Percentiles rank a stretch among this genome's conserved stretches.
These are phyloP conservation scores for Puya raimondii DNA, from an alignment of 176 grass and related monocot species.

Conservation along the genomic window DNA sequence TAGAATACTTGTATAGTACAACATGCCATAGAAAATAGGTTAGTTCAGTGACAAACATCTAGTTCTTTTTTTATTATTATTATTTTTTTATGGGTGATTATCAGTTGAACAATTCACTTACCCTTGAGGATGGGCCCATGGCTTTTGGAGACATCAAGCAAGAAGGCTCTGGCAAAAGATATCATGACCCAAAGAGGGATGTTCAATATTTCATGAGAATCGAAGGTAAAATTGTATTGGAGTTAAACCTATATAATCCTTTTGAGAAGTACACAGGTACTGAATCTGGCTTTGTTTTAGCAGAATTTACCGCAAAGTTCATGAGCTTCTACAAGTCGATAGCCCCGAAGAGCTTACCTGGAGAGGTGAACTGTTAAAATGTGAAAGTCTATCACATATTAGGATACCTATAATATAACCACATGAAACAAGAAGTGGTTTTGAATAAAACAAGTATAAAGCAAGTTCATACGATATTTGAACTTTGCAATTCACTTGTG, in stretches of 20 bases:
- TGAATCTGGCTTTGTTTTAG: slow-evolving; percentile 10
- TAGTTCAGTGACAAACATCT: slow-evolving; percentile 1
- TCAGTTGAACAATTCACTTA: too few relatives aligned
- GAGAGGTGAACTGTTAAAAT: slow-evolving; percentile 1
- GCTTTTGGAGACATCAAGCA: slow-evolving; percentile 7
- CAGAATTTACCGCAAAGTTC: slow-evolving; percentile 77
- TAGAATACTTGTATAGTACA: too few relatives aligned
- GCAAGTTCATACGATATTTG: too few relatives aligned
- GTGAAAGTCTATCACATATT: background rate
- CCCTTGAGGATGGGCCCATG: background rate
- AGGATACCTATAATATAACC: slow-evolving; percentile 13
- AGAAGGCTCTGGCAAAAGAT: slow-evolving; percentile 23
- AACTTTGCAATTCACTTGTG: too few relatives aligned
- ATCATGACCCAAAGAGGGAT: slow-evolving; percentile 18
- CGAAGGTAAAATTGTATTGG: slow-evolving; percentile 33
- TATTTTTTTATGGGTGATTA: background rate
- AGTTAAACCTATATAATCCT: background rate
- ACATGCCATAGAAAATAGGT: background rate
- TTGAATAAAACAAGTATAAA: background rate
- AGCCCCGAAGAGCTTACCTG: slow-evolving; percentile 27
- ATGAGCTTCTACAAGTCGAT: slow-evolving; percentile 52
- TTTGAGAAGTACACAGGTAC: background rate
- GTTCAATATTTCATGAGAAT: slow-evolving; percentile 54
- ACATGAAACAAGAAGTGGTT: background rate
- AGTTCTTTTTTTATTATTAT: background rate